Conservation (phyloP, 768 basidiomycete species). For the Ramaria rubella region DNA sequence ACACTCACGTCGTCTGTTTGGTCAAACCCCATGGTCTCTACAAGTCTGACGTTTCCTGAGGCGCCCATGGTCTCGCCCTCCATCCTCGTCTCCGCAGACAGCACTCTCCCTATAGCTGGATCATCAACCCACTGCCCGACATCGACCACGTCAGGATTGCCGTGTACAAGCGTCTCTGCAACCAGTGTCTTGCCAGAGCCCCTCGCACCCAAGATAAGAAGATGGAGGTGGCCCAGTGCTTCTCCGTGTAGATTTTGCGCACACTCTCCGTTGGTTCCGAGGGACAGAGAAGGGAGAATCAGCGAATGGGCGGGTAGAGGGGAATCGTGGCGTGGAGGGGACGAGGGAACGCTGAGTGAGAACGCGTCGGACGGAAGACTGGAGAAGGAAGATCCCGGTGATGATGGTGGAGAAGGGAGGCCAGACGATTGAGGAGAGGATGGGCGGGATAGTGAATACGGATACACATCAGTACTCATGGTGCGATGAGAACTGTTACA, state of each 20-base stretch:
- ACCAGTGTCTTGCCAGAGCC: background rate
- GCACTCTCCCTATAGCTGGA: background rate
- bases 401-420: slow-evolving; percentile 9
- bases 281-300: background rate
- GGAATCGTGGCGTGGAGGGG: slow-evolving; percentile 1
- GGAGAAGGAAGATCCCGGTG: slow-evolving; percentile 8
- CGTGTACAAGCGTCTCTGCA: background rate
- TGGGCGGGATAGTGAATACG: background rate
- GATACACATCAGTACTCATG: background rate
- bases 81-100: background rate
- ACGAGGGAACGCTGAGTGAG: slow-evolving; percentile 2
- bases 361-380: slow-evolving; percentile 5
- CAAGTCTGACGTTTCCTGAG: background rate
- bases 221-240: background rate
- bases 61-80: background rate
- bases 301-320: background rate
- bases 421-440: slow-evolving; percentile 6
- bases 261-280: background rate
- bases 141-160: background rate
- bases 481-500: no score
- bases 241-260: background rate
- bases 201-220: background rate
- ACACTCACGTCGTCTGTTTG: slow-evolving; percentile 2
- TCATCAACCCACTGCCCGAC: background rate
- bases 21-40: background rate